phyloP scores from a whole-genome alignment of 805 yeast species.

The Suhomyces sp. region DNA sequence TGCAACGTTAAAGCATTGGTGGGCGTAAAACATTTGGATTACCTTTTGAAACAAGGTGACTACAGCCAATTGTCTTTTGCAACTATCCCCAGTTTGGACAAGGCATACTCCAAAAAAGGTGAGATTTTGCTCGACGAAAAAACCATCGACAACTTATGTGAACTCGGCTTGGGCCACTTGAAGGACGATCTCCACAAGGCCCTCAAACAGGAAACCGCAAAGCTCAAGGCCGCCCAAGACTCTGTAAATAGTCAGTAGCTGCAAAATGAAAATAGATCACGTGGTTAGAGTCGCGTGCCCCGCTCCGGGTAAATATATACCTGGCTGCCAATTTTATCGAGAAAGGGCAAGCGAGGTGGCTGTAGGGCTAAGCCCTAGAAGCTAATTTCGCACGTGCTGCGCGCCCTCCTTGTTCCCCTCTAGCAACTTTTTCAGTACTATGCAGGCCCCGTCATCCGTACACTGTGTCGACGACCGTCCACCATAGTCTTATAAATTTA shows the following conservation, averaged over 20 bases:
- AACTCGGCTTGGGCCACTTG: conserved; percentile 45
- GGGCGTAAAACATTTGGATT: conserved; percentile 68
- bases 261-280: background rate
- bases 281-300: background rate
- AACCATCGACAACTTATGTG: conserved; percentile 44
- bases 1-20: conserved; percentile 76
- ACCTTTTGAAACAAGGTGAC: conserved; percentile 40
- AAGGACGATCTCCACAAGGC: conserved; percentile 49
- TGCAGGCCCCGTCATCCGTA: background rate
- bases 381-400: background rate
- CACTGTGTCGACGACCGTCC: conserved; percentile 2
- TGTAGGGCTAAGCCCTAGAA: background rate
- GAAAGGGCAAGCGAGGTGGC: background rate
- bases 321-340: background rate
- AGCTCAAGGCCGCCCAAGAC: background rate
- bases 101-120: conserved; percentile 22
- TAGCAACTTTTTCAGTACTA: background rate
- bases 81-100: conserved; percentile 14
- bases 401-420: background rate
- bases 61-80: conserved; percentile 12
- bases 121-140: conserved; percentile 43
- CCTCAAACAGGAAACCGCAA: conserved; percentile 48
- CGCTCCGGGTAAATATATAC: background rate
- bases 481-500: conserved; percentile 8
- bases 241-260: background rate